Conservation (phyloP, 257 asterid genomes). For the Sherardia arvensis region DNA sequence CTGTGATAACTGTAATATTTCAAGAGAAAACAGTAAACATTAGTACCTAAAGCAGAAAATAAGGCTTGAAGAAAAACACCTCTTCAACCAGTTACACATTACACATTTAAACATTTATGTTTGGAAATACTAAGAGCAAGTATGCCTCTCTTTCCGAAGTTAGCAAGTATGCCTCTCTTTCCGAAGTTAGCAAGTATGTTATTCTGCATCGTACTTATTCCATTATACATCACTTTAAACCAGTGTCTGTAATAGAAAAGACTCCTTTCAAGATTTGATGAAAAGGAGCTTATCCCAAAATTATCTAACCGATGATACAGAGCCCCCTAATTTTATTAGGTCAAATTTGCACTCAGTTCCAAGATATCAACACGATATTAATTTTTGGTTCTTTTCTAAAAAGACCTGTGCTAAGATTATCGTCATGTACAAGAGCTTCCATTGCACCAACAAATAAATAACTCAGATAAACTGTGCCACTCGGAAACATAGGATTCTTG, state of each 20-base stretch:
- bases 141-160: too few relatives aligned
- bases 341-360: neutral
- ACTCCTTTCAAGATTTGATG: neutral
- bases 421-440: neutral
- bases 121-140: too few relatives aligned
- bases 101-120: neutral
- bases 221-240: neutral
- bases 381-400: neutral
- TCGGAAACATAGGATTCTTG: neutral
- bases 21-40: neutral
- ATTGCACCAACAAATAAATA: too few relatives aligned
- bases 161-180: too few relatives aligned
- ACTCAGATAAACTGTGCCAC: neutral
- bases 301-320: too few relatives aligned
- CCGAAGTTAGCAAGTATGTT: too few relatives aligned
- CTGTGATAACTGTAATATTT: constrained; percentile 62
- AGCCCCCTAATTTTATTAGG: neutral
- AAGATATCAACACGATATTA: neutral
- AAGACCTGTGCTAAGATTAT: neutral
- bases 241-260: neutral
- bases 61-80: neutral
- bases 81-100: too few relatives aligned
- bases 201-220: neutral
- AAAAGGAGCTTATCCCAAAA: neutral
- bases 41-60: neutral